phyloP scores from a whole-genome alignment of 148 eudicot species.

The Pharnaceum exiguum region DNA sequence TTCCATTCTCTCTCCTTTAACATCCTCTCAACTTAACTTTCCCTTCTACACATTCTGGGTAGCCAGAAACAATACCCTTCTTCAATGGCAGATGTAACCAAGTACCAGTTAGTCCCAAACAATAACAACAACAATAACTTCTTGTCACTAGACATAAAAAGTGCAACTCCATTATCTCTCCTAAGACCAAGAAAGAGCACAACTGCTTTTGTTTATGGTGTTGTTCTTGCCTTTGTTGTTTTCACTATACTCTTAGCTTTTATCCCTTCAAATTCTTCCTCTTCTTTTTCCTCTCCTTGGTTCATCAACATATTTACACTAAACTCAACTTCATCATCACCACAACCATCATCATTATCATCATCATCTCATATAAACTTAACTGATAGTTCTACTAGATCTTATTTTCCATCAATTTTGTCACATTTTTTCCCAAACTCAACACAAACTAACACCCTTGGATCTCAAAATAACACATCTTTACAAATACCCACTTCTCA shows the following conservation, averaged over 20 bases:
- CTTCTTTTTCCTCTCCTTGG: constrained; percentile 61
- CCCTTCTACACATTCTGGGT: not conserved
- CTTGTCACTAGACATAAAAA: constrained; percentile 48
- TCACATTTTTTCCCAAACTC: constrained; percentile 40
- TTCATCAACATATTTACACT: constrained; percentile 42
- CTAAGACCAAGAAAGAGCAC: constrained; percentile 36
- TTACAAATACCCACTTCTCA: constrained; percentile 8
- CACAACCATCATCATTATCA: constrained; percentile 41
- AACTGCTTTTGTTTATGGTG: constrained; percentile 40
- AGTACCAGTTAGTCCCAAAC: constrained; percentile 48
- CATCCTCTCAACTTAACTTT: constrained; percentile 3
- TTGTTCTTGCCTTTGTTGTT: constrained; percentile 44
- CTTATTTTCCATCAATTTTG: constrained; percentile 46
- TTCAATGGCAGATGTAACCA: constrained; percentile 53
- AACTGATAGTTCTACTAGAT: constrained; percentile 34
- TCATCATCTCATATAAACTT: constrained; percentile 32
- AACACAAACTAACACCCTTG: not conserved
- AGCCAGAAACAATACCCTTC: not conserved
- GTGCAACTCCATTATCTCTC: constrained; percentile 37
- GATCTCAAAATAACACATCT: constrained; percentile 19
- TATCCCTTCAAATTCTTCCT: constrained; percentile 46
- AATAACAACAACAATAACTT: constrained; percentile 30
- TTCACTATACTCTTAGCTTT: constrained; percentile 65
- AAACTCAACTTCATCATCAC: constrained; percentile 48
- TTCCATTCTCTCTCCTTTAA: not conserved